These are phyloP conservation scores for Biscogniauxia sp. DNA, from an alignment of 2,329 filamentous ascomycete species.

Conservation along the genomic window DNA sequence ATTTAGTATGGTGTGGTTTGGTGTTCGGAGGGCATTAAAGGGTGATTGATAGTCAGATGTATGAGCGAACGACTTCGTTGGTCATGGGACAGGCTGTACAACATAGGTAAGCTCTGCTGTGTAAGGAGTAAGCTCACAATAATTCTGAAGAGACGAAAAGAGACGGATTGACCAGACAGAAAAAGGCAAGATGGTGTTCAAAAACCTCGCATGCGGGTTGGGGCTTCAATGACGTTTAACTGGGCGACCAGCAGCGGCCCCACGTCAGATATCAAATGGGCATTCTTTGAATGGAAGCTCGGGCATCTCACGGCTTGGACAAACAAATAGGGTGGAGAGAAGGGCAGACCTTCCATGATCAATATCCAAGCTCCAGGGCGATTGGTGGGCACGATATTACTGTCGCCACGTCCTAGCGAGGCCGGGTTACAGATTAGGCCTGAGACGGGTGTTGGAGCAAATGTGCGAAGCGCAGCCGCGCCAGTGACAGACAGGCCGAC, in stretches of 20 bases:
- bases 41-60: constrained; percentile 18
- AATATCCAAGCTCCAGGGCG: constrained; percentile 31
- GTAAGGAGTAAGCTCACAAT: constrained; percentile 20
- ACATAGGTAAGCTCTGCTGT: constrained; percentile 22
- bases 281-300: constrained; percentile 17
- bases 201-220: constrained; percentile 24
- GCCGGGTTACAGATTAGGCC: constrained; percentile 8
- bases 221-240: constrained; percentile 20
- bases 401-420: constrained; percentile 39
- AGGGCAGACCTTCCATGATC: constrained; percentile 35
- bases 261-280: constrained; percentile 19
- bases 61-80: constrained; percentile 21
- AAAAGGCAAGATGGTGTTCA: constrained; percentile 24
- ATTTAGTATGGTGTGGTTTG: constrained; percentile 9
- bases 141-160: constrained; percentile 21
- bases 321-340: constrained; percentile 28
- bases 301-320: constrained; percentile 24
- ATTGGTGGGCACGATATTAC: constrained; percentile 35
- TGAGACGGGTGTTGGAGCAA: constrained; percentile 11
- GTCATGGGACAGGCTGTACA: constrained; percentile 13
- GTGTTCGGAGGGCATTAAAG: constrained; percentile 21
- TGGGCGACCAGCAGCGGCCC: constrained; percentile 18
- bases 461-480: constrained; percentile 13
- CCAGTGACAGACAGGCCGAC: constrained; percentile 25
- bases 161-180: constrained; percentile 30